Evolutionary conservation across 495 filamentous ascomycete species (phyloP).

Genomic region (Friedmanniomyces simplex): DNA sequence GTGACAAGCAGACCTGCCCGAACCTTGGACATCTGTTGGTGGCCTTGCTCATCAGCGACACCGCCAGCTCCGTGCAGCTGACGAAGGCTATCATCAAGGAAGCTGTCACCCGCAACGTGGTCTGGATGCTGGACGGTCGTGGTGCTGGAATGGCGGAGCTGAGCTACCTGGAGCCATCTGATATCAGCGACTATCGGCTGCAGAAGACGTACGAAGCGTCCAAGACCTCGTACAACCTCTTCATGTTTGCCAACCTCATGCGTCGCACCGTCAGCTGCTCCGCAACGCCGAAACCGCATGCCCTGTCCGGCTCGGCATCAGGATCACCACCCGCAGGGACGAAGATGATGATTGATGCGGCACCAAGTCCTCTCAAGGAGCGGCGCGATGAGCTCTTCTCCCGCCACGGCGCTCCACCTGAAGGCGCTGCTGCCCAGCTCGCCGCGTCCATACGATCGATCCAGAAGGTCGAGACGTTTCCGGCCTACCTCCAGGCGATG

Average conservation of each 20-base stretch:
- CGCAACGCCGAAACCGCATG: background rate
- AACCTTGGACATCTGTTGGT: slow-evolving; percentile 42
- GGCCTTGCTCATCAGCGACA: slow-evolving; percentile 36
- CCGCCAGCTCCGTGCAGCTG: slow-evolving; percentile 33
- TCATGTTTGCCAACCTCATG: slow-evolving; percentile 44
- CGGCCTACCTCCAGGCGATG: slow-evolving; percentile 36
- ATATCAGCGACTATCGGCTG: slow-evolving; percentile 38
- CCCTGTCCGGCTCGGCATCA: background rate
- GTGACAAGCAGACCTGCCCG: slow-evolving; percentile 35
- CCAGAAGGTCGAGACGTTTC: slow-evolving; percentile 35
- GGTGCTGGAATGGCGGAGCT: slow-evolving; percentile 37
- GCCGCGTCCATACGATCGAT: slow-evolving; percentile 36
- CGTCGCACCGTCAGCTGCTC: slow-evolving; percentile 34
- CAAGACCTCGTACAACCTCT: slow-evolving; percentile 40
- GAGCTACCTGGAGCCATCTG: slow-evolving; percentile 35
- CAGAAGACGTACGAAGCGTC: slow-evolving; percentile 38
- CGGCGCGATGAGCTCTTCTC: slow-evolving; percentile 39
- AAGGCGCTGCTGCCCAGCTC: slow-evolving; percentile 32
- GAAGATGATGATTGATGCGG: background rate
- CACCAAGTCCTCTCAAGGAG: slow-evolving; percentile 25
- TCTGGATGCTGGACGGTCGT: slow-evolving; percentile 40
- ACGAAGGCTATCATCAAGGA: slow-evolving; percentile 38
- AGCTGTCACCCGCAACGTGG: slow-evolving; percentile 41
- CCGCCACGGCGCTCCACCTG: slow-evolving; percentile 38
- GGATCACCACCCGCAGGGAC: background rate